Percentiles rank a stretch among this genome's conserved stretches.
These are phyloP conservation scores for Colletotrichum falcatum DNA, from an alignment of 2,329 filamentous ascomycete species.

Conservation along the genomic window DNA sequence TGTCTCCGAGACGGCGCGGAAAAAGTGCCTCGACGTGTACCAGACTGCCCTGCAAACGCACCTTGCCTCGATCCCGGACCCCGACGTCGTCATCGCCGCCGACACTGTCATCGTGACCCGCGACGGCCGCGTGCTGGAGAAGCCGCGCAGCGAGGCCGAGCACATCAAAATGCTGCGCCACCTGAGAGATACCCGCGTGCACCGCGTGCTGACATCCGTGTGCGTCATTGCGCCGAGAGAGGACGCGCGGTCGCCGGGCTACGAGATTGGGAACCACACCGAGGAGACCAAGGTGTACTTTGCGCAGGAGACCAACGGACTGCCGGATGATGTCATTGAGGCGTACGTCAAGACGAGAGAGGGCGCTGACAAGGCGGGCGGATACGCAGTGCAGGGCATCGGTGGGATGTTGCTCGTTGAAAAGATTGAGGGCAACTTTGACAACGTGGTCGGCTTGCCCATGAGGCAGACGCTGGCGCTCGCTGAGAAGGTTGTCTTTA, in stretches of 20 bases:
- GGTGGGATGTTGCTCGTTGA: constrained; percentile 90
- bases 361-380: constrained; percentile 95
- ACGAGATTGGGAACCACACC: constrained; percentile 82
- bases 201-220: constrained; percentile 89
- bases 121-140: constrained; percentile 86
- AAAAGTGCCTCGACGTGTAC: constrained; percentile 84
- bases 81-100: constrained; percentile 86
- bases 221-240: constrained; percentile 85
- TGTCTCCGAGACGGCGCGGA: constrained; percentile 85
- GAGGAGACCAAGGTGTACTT: constrained; percentile 96
- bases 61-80: constrained; percentile 68
- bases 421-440: constrained; percentile 87
- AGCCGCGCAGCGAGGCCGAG: constrained; percentile 83
- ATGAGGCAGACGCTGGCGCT: constrained; percentile 81
- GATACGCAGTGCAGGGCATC: constrained; percentile 92
- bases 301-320: constrained; percentile 69
- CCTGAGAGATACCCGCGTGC: constrained; percentile 80
- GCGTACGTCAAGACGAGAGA: constrained; percentile 86
- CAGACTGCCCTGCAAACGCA: constrained; percentile 57
- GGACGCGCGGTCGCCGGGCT: constrained; percentile 86
- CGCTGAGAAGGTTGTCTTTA: constrained; percentile 88
- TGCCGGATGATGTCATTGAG: constrained; percentile 84
- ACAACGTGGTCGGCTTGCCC: constrained; percentile 95
- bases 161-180: constrained; percentile 87
- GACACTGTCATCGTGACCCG: constrained; percentile 89